Base-by-base conservation (phyloP, 495 filamentous ascomycete species). In the Delitschia confertaspora region DNA sequence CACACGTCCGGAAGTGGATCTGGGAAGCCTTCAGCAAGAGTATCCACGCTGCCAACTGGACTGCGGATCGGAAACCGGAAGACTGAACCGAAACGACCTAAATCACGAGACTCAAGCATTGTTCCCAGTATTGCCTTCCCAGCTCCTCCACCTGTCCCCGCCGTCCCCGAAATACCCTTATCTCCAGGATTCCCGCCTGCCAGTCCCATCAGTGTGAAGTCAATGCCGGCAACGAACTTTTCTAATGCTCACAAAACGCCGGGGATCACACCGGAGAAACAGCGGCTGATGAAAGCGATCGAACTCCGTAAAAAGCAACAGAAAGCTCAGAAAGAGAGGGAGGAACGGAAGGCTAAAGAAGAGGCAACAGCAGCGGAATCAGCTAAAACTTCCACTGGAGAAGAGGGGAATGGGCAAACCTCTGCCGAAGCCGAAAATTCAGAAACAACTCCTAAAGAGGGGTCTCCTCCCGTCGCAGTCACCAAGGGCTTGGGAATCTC, bases 241-340 rank as follows among this genome's bases (percentile, higher is more conserved):
- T 11, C 49, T 60, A 21, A 55, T 60, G 22, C 53, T 65, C 0
- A 45, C 31, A 76, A 71, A 47, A 72, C 76, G 9, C 71, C 73
- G 21, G 71, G 75, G 11, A 78, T 93, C 57, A 89, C 86, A 0
- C 83, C 85, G 0, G 91, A 96, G 59, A 95, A 94, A 60, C 76
- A 83, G 52, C 74, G 88, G 49, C 68, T 98, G 45, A 84, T 93
- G 85, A 95, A 89, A 67, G 89, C 91, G 4, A 70, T 95, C 60
- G 82, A 96, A 52, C 66, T 95, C 32, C 73, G 91, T 27, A 88
- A 86, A 62, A 86, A 82, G 56, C 79, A 84, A 51, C 24, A 47
- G 37, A 47, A 54, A n/a, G 45, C 50, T 8, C 22, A 19, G 42
- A 51, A 52, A 32, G 41, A 44, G 34, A 35, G 30, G 26, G 46